These are phyloP conservation scores for Aspergillus ustus DNA, from an alignment of 2,329 filamentous ascomycete genomes.

Conservation along the genomic window DNA sequence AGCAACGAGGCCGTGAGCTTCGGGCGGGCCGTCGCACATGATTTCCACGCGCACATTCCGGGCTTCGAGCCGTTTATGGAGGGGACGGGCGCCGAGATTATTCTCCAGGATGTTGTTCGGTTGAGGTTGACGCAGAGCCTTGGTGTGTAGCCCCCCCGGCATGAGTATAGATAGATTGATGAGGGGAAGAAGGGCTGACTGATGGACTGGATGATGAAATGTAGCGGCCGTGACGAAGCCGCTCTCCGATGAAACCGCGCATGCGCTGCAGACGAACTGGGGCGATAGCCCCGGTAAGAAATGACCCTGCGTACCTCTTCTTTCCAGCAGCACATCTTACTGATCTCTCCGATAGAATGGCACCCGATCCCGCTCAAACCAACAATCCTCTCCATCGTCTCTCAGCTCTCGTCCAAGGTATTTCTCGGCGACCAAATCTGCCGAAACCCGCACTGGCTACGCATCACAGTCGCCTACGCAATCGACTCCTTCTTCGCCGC, in stretches of 20 bases:
- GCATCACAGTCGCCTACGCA: conserved; percentile 22
- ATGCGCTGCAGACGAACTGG: neutral
- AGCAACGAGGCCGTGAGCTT: conserved; percentile 27
- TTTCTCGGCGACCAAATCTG: conserved; percentile 25
- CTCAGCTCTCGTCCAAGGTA: conserved; percentile 15
- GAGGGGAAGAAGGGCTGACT: no score
- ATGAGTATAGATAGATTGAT: no score
- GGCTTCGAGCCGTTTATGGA: conserved; percentile 29
- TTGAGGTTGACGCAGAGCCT: conserved; percentile 1
- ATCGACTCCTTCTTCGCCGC: conserved; percentile 21
- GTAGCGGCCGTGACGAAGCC: conserved; percentile 21
- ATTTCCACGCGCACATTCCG: conserved; percentile 24
- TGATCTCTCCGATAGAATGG: conserved; percentile 7
- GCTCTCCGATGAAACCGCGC: neutral
- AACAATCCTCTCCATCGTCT: conserved; percentile 3
- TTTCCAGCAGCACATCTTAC: neutral
- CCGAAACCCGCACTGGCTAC: conserved; percentile 24
- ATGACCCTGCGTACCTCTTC: no score
- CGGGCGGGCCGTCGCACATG: conserved; percentile 12
- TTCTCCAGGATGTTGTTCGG: neutral
- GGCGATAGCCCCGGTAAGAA: conserved; percentile 1
- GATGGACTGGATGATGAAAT: conserved; percentile 7
- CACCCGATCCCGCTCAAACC: neutral
- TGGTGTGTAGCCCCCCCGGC: no score
- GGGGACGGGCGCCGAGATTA: conserved; percentile 1